Conservation (phyloP, 306 rosid genomes). For the Trifolium dubium region DNA sequence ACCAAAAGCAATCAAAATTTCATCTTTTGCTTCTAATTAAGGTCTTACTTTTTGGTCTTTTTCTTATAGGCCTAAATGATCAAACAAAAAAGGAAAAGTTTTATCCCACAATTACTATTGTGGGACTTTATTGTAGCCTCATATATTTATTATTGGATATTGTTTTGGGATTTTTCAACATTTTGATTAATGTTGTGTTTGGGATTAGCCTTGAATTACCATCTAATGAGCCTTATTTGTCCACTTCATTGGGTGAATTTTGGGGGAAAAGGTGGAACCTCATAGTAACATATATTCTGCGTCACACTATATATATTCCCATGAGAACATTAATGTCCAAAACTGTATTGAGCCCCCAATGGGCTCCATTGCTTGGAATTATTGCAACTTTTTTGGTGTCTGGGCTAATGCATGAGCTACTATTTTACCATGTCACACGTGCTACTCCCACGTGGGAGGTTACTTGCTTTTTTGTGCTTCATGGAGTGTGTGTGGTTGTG, state of each 20-base stretch:
- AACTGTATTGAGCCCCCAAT: constrained; percentile 33
- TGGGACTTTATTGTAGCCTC: constrained; percentile 49
- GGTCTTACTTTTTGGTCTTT: constrained; percentile 8
- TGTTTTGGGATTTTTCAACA: constrained; percentile 39
- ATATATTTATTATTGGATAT: constrained; percentile 54
- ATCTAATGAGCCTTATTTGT: constrained; percentile 64
- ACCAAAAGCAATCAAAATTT: constrained; percentile 12
- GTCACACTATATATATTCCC: constrained; percentile 54
- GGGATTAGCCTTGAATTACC: constrained; percentile 60
- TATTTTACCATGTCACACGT: constrained; percentile 60
- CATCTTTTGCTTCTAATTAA: constrained; percentile 34
- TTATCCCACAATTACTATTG: constrained; percentile 11
- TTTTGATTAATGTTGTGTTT: constrained; percentile 16
- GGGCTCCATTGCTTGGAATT: constrained; percentile 28
- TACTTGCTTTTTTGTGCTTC: constrained; percentile 63
- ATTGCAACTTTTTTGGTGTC: constrained; percentile 49
- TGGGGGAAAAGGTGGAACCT: constrained; percentile 90
- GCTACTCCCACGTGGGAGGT: constrained; percentile 82
- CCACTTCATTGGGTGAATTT: constrained; percentile 72
- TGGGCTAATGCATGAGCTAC: constrained; percentile 66
- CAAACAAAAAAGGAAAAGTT: constrained; percentile 35
- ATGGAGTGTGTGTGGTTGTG: constrained; percentile 55
- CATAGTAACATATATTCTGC: constrained; percentile 61
- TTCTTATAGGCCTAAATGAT: constrained; percentile 31
- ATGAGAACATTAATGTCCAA: neutral